phyloP scores from a whole-genome alignment of 2,329 filamentous ascomycete genomes.

The Xylaria digitata region DNA sequence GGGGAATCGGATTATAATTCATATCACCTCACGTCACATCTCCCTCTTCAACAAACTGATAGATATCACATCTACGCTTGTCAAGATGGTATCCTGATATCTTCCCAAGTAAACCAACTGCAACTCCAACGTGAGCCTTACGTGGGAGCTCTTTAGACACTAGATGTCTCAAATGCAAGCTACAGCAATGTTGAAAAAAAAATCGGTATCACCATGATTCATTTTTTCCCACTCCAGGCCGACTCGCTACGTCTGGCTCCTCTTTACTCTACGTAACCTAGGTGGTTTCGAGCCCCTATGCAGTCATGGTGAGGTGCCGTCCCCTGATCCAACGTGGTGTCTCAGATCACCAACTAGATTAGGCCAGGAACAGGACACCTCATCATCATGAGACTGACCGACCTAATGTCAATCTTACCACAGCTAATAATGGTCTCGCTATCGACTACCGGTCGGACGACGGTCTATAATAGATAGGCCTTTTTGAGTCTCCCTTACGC shows the following conservation, averaged over 20 bases:
- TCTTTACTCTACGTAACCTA: neutral
- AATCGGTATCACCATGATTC: conserved; percentile 7
- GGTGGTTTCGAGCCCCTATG: neutral
- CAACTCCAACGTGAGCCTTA: neutral
- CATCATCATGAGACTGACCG: neutral
- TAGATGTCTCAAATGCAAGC: neutral
- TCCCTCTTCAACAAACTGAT: too few species aligned
- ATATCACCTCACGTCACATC: too few species aligned
- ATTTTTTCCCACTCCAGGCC: neutral
- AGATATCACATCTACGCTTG: neutral
- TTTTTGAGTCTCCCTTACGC: neutral
- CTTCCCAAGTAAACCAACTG: neutral
- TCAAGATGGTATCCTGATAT: too few species aligned
- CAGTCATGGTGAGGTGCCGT: neutral
- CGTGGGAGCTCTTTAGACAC: neutral
- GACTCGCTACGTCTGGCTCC: neutral
- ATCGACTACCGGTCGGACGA: neutral
- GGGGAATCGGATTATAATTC: too few species aligned
- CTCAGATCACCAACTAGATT: neutral
- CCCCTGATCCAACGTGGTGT: conserved; percentile 5
- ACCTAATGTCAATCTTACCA: neutral
- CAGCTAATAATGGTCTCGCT: neutral
- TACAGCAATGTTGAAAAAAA: conserved; percentile 2
- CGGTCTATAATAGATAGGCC: too few species aligned
- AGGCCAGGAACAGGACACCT: conserved; percentile 3